Evolutionary conservation across 129 eudicot genomes (phyloP), one percentile per base, ranked within the genome.

Genomic region (Flaveria bidentis): DNA sequence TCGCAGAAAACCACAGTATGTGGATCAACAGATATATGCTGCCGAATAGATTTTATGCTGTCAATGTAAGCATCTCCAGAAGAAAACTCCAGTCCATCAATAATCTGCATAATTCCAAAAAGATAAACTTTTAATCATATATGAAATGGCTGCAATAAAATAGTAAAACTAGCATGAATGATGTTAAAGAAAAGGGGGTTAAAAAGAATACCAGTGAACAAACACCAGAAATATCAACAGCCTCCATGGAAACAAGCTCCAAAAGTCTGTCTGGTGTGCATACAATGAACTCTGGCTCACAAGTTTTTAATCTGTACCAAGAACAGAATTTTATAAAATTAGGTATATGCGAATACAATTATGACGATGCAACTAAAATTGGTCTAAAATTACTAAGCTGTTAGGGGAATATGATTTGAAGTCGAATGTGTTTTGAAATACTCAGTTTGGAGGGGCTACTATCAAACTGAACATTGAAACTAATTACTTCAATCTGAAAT

Each of bases 231-330:
- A 90, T 85, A 69, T 93, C 92, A 72, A 93, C 55, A 14, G 96
- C 96, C 16, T 86, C 77, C 72, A 84, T 73, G 53, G 91, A 80
- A 62, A 90, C 70, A 67, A 93, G 92, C 85, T 93, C 96, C 87
- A 85, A 71, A 76, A 93, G 98, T 78, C 98, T 88, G 73, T 90
- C 96, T 9, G 98, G 98, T 2, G 98, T 93, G 69, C 96, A 91
- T 61, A 93, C 80, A 63, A 93, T 82, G 81, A 93, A 93, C 85
- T 93, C 98, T 15, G 98, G 98, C 63, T 93, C 98, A 71, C 97
- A 90, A 69, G 87, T 85, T 86, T 73, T 90, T 46, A 93, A 81
- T 56, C 97, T 93, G 87, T 60, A 63, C 22, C 45, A 30, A 44
- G 20, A 63, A 30, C 69, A 30, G 18, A 15, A 44, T 63, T 30